phyloP scores from a whole-genome alignment of 1,284 basidiomycete species.

The Pyrrhoderma noxium region DNA sequence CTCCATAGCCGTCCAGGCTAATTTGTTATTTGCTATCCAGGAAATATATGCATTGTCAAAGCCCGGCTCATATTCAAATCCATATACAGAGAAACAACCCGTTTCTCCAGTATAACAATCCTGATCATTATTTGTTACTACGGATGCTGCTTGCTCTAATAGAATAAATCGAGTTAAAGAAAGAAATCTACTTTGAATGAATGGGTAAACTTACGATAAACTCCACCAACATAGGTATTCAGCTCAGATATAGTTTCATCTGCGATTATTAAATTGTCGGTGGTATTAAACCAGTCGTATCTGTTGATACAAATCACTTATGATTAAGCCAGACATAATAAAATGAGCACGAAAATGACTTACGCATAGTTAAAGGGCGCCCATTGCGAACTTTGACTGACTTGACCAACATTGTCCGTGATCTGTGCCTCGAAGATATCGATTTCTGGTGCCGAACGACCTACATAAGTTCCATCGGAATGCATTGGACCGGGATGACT shows the following conservation, averaged over 20 bases:
- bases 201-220: conserved; percentile 28
- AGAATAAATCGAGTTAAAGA: background rate
- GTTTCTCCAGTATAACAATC: conserved; percentile 37
- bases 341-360: background rate
- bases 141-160: conserved; percentile 39
- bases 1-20: conserved; percentile 51
- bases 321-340: background rate
- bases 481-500: conserved; percentile 50
- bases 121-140: conserved; percentile 31
- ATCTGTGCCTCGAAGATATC: conserved; percentile 38
- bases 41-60: conserved; percentile 29
- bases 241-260: conserved; percentile 36
- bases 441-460: conserved; percentile 43
- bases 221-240: conserved; percentile 48
- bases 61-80: conserved; percentile 50
- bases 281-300: conserved; percentile 37
- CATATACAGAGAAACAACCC: conserved; percentile 48
- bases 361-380: conserved; percentile 42
- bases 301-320: conserved; percentile 18
- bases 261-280: conserved; percentile 37
- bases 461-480: conserved; percentile 44
- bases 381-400: conserved; percentile 42
- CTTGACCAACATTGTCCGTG: conserved; percentile 26
- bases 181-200: background rate
- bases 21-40: conserved; percentile 12